Evolutionary conservation across 129 eudicot genomes (phyloP), one percentile per base, ranked within the genome.

Genomic region (Rutidosis leptorrhynchoides): DNA sequence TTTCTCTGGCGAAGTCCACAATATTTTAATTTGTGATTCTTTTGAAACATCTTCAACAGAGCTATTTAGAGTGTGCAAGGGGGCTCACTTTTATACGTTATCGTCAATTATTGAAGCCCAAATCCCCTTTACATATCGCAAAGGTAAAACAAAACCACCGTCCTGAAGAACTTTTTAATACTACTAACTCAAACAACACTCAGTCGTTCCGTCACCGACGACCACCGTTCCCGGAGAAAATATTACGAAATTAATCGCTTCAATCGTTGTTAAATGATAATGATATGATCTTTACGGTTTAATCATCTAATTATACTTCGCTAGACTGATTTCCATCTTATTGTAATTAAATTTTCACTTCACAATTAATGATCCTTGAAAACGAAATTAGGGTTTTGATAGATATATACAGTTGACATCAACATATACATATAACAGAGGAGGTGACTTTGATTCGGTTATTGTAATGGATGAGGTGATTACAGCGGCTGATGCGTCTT

Each of bases 401-500:
- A 52, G 71, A 73, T 73, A 58, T 57, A 15, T 14, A 64, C 66
- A 25, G 42, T 73, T 64, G 65, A 22, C 62, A 33, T 45, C 45
- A 4, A 40, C 12, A 40, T 2, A n/a, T 40, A 40, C 5, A 11
- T 40, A 40, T 40, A 40, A 40, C 12, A 40, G 46, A 40, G 12
- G 5, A 40, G 46, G 46, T 40, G 46, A 40, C 3, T 40, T 1
- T 40, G n/a, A 40, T 40, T n/a, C 12, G n/a, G 46, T 40, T 40
- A 40, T 40, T 40, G n/a, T 51, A 46, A 85, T 80, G 85, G 80
- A 75, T 42, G 88, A 82, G 84, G 89, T 81, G 69, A 81, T 87
- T 75, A 78, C 87, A 54, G 77, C 80, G 19, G 87, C 83, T 8
- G 95, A 81, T 67, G 88, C 89, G 7, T 68, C 85, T 30, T 77